Percentiles rank a stretch among this genome's conserved stretches.
These are phyloP conservation scores for Colletotrichum chrysophilum DNA, from an alignment of 2,329 filamentous ascomycete genomes.

Conservation along the genomic window DNA sequence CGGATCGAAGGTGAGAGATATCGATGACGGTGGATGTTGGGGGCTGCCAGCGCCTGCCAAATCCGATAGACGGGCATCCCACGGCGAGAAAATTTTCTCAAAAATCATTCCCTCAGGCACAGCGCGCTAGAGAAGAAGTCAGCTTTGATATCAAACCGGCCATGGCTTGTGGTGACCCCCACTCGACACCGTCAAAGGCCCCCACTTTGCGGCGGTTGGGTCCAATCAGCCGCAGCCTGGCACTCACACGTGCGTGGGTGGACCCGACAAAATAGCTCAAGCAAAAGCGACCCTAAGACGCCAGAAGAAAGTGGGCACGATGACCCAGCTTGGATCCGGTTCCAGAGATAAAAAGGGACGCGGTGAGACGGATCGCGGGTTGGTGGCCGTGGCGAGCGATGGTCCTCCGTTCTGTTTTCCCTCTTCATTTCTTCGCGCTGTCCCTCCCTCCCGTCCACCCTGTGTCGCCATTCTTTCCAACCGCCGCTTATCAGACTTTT, in stretches of 20 bases:
- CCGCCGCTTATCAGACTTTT: conserved; percentile 8
- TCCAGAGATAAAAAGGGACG: conserved; percentile 21
- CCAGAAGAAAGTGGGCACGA: conserved; percentile 16
- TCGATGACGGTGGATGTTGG: background rate
- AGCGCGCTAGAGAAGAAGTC: background rate
- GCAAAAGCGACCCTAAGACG: background rate
- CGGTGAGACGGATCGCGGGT: background rate
- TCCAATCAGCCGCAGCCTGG: conserved; percentile 20
- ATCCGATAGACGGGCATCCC: background rate
- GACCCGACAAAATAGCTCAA: conserved; percentile 18
- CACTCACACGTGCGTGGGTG: conserved; percentile 26
- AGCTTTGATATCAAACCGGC: conserved; percentile 23
- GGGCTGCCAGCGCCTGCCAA: background rate
- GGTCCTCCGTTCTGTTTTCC: background rate
- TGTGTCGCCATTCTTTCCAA: background rate
- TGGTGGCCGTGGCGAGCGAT: background rate
- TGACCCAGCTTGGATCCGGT: background rate
- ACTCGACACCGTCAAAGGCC: conserved; percentile 14
- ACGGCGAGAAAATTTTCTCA: conserved; percentile 6
- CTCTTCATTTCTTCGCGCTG: background rate
- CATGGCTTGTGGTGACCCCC: conserved; percentile 24
- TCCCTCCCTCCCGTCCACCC: background rate
- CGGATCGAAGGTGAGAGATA: background rate
- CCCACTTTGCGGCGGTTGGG: conserved; percentile 15
- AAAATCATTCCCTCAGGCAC: conserved; percentile 13